A percentile compares a stretch with the other conserved stretches of the same genome.
These are phyloP conservation scores for Rhodofomes roseus DNA, from an alignment of 1,284 basidiomycete species.

Conservation along the genomic window DNA sequence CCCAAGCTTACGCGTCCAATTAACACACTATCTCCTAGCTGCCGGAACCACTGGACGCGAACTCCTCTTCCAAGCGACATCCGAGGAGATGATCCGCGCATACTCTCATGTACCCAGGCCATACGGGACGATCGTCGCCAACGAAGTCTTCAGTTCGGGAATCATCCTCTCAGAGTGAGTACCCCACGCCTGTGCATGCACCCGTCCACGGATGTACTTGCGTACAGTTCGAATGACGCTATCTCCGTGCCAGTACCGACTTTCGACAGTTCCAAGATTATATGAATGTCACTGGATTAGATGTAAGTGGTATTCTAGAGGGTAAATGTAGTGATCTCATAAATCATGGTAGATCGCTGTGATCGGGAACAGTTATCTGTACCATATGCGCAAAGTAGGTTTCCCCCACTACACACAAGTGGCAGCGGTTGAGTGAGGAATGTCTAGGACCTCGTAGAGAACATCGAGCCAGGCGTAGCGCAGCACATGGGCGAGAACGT, in stretches of 20 bases:
- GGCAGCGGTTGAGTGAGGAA: neutral
- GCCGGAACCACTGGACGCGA: slow-evolving; percentile 89
- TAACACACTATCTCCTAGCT: slow-evolving; percentile 43
- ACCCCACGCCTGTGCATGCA: neutral
- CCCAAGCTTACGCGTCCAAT: neutral
- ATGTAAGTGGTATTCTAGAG: slow-evolving; percentile 47
- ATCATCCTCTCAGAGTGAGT: slow-evolving; percentile 87
- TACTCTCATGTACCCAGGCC: slow-evolving; percentile 87
- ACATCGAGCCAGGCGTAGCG: slow-evolving; percentile 78
- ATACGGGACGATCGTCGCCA: slow-evolving; percentile 88
- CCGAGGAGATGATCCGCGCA: slow-evolving; percentile 90
- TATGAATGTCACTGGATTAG: slow-evolving; percentile 81
- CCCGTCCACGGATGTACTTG: neutral
- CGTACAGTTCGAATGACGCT: slow-evolving; percentile 2
- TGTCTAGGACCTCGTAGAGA: slow-evolving; percentile 68
- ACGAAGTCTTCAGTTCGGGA: slow-evolving; percentile 93
- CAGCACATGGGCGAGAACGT: slow-evolving; percentile 93
- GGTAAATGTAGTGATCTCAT: neutral
- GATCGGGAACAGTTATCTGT: slow-evolving; percentile 90
- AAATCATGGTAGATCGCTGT: slow-evolving; percentile 76
- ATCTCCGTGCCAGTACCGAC: slow-evolving; percentile 61
- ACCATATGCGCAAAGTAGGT: slow-evolving; percentile 78
- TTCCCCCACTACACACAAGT: neutral
- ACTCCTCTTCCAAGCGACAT: slow-evolving; percentile 94
- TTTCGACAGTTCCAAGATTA: slow-evolving; percentile 95